phyloP scores from a whole-genome alignment of 2,329 filamentous ascomycete genomes.

The Coniochaeta sp. region DNA sequence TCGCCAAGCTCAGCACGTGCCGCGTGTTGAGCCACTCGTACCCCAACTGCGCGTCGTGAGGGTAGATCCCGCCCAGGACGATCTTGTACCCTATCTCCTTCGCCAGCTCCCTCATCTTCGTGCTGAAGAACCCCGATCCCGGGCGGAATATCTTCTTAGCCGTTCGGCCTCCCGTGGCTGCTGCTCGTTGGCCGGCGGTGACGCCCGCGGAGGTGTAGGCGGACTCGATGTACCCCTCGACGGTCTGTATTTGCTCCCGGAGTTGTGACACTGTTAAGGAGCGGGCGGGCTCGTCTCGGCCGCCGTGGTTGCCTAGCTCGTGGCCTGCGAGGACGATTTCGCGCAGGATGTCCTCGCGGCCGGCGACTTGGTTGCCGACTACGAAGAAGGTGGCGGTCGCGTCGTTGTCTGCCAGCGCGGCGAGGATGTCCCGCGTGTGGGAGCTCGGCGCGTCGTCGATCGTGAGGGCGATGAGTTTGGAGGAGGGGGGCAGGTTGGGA shows the following conservation, averaged over 20 bases:
- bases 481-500: slow-evolving; percentile 27
- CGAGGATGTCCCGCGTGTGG: slow-evolving; percentile 63
- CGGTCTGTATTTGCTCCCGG: slow-evolving; percentile 53
- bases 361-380: slow-evolving; percentile 67
- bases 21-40: slow-evolving; percentile 63
- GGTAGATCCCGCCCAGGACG: slow-evolving; percentile 80
- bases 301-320: slow-evolving; percentile 81
- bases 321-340: slow-evolving; percentile 53
- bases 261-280: slow-evolving; percentile 54
- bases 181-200: not conserved
- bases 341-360: slow-evolving; percentile 43
- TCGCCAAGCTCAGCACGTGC: slow-evolving; percentile 74
- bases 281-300: slow-evolving; percentile 74
- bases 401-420: slow-evolving; percentile 56
- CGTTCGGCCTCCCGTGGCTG: slow-evolving; percentile 31
- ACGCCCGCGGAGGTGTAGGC: slow-evolving; percentile 45
- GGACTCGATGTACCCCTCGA: slow-evolving; percentile 52
- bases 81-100: slow-evolving; percentile 59
- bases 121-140: slow-evolving; percentile 76
- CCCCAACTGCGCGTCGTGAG: slow-evolving; percentile 81
- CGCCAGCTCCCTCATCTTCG: slow-evolving; percentile 57
- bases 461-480: slow-evolving; percentile 70
- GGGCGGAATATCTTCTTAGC: slow-evolving; percentile 64
- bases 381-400: slow-evolving; percentile 83
- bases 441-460: slow-evolving; percentile 80